Percentiles rank a stretch among this genome's conserved stretches.
phyloP scores from a whole-genome alignment of 345 rosid species.

The Murraya koenigii region DNA sequence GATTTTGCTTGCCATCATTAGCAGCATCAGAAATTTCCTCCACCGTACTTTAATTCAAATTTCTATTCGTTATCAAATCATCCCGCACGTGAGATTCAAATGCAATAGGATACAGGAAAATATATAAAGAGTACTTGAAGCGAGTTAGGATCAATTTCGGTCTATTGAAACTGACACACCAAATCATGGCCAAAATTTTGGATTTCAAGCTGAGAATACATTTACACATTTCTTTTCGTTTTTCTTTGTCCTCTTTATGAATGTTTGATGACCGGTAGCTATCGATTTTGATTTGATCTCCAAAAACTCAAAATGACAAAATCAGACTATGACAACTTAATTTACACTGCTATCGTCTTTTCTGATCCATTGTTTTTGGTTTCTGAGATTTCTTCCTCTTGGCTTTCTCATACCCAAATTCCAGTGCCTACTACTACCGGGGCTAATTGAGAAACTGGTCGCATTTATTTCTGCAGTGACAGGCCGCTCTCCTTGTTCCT shows the following conservation, averaged over 20 bases:
- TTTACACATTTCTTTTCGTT: background rate
- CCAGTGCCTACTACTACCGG: constrained; percentile 22
- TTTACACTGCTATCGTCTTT: constrained; percentile 28
- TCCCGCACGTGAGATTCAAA: too few species aligned
- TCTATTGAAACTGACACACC: background rate
- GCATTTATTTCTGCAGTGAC: constrained; percentile 26
- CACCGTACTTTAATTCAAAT: too few species aligned
- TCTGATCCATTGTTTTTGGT: constrained; percentile 44
- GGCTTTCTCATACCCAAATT: constrained; percentile 28
- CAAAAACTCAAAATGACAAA: background rate
- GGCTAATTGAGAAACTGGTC: constrained; percentile 33
- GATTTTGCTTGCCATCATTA: too few species aligned
- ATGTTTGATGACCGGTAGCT: background rate
- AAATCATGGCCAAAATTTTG: background rate
- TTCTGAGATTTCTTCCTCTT: constrained; percentile 28
- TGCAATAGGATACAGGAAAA: too few species aligned
- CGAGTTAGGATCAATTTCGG: background rate
- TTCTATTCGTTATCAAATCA: too few species aligned
- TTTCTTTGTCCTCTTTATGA: background rate
- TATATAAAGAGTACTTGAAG: background rate
- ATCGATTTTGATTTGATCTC: too few species aligned
- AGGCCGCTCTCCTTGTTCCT: constrained; percentile 28
- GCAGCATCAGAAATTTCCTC: too few species aligned
- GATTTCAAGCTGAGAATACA: background rate
- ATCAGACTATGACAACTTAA: background rate